These are phyloP conservation scores for Ascoidea asiatica DNA, from an alignment of 805 yeast species.

Conservation along the genomic window DNA sequence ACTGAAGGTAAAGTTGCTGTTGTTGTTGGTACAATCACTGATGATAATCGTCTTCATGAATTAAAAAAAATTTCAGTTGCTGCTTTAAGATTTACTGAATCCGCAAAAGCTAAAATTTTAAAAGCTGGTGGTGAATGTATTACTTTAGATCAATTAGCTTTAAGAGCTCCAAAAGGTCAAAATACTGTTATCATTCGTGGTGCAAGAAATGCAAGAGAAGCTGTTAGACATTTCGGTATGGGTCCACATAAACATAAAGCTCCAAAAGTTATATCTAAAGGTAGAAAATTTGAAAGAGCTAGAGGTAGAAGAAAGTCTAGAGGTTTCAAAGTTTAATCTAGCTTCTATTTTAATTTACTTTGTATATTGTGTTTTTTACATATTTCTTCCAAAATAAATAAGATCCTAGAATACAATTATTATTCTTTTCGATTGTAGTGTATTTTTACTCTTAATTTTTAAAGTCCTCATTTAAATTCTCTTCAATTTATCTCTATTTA, in stretches of 20 bases:
- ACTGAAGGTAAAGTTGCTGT: conserved; percentile 87
- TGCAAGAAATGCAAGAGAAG: conserved; percentile 98
- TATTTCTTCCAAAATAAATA: no score
- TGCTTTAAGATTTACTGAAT: conserved; percentile 98
- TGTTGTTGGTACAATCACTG: conserved; percentile 99
- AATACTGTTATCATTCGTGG: conserved; percentile 98
- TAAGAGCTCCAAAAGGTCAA: conserved; percentile 98
- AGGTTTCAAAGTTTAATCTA: conserved; percentile 97
- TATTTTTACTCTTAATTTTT: no score
- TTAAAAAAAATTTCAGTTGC: conserved; percentile 97
- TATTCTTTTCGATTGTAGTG: no score
- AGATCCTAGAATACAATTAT: no score
- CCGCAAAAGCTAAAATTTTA: conserved; percentile 93
- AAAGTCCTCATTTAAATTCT: no score
- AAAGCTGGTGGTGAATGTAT: conserved; percentile 99
- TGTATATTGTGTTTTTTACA: no score
- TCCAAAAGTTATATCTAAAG: conserved; percentile 93
- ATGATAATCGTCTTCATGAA: conserved; percentile 85
- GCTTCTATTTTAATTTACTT: conserved; percentile 2
- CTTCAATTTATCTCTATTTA: no score
- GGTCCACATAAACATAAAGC: conserved; percentile 99
- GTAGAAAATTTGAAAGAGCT: conserved; percentile 99
- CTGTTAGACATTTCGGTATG: conserved; percentile 98
- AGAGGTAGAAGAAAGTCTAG: conserved; percentile 99
- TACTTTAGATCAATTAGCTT: conserved; percentile 98